These are phyloP conservation scores for Cucumis cinereus DNA, from an alignment of 306 rosid genomes.

Conservation along the genomic window DNA sequence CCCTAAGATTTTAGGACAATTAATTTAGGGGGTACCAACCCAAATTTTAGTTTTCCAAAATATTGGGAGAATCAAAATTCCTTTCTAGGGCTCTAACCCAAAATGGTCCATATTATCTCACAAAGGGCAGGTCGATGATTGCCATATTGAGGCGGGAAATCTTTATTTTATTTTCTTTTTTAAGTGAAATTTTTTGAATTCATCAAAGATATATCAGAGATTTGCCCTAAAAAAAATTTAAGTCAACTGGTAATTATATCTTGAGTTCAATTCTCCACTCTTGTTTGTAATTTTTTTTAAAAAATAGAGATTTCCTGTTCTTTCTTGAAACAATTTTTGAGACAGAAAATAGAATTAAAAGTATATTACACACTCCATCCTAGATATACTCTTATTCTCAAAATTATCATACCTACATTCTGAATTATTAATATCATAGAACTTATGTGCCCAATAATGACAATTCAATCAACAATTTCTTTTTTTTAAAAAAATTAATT, in stretches of 20 bases:
- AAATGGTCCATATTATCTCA: not conserved
- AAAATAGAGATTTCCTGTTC: no score
- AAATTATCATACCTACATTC: not conserved
- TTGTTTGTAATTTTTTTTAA: no score
- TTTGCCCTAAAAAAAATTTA: no score
- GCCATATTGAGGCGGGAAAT: not conserved
- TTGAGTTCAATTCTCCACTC: no score
- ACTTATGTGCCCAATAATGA: not conserved
- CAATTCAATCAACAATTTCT: not conserved
- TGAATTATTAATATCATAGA: not conserved
- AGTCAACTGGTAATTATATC: no score
- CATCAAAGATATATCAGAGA: no score
- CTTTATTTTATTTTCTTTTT: not conserved
- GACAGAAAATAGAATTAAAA: not conserved
- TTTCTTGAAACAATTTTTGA: not conserved
- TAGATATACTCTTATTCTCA: not conserved
- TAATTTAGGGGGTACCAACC: not conserved
- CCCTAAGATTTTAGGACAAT: not conserved
- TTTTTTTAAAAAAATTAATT: no score
- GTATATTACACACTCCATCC: not conserved
- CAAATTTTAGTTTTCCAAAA: not conserved
- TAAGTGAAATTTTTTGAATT: no score
- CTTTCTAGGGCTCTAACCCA: not conserved
- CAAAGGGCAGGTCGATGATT: not conserved
- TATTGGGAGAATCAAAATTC: not conserved